Evolutionary conservation across 2,329 filamentous ascomycete species (phyloP), one percentile per base, ranked within the genome.

Genomic region (Colletotrichum lentis): DNA sequence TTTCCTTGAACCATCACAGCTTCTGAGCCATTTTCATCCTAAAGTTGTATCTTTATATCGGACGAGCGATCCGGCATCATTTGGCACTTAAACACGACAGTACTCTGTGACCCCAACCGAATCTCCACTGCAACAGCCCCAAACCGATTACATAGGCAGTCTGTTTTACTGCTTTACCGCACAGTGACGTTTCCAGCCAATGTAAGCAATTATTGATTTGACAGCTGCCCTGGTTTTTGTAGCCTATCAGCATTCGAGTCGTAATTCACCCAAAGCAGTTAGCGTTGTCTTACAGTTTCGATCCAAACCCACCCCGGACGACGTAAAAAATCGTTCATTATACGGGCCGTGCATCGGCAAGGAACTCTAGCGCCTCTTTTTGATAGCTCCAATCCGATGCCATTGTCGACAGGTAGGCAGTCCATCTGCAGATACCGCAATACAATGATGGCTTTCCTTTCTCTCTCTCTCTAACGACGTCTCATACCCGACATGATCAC

Each of bases 321-420:
- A 37, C 44, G 56, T 46, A 46, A 43, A 46, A 43, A 49, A 22
- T 8, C n/a, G 37, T 24, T 59, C 12, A 47, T 24, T 59, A 37
- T 59, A 59, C 44, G 56, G 27, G 56, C 56, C 56, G 56, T 59
- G 56, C 56, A 54, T 39, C 24, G 16, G 2, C 24, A 8, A 10
- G 46, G 12, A 5, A 14, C n/a, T n/a, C n/a, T n/a, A n/a, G n/a
- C n/a, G n/a, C n/a, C n/a, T n/a, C n/a, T n/a, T n/a, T n/a, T n/a
- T n/a, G n/a, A n/a, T n/a, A n/a, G n/a, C n/a, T n/a, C n/a, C n/a
- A n/a, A n/a, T n/a, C n/a, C n/a, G n/a, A n/a, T n/a, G n/a, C 52
- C 16, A 14, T 5, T 35, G 5, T 54, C 16, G 50, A 22, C 5
- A 52, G 27, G 27, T 31, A 31, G 7, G 27, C 27, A 31, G 7